These are phyloP conservation scores for Senna siamea DNA, from an alignment of 306 rosid species.

Conservation along the genomic window DNA sequence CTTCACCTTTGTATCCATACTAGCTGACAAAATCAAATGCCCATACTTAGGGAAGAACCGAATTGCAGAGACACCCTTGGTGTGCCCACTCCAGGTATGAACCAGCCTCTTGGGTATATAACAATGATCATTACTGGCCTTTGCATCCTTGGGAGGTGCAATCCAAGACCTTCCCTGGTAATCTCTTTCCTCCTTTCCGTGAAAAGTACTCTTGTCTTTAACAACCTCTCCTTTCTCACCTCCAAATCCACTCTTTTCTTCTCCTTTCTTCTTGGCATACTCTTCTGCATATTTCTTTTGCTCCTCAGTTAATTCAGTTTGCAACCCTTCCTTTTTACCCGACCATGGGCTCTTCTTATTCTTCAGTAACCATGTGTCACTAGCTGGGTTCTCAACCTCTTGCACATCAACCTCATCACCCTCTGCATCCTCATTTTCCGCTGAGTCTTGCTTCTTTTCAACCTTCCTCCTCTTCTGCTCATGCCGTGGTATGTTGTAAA, in stretches of 20 bases:
- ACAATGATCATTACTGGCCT: conserved; percentile 86
- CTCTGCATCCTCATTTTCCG: conserved; percentile 30
- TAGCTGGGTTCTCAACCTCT: conserved; percentile 78
- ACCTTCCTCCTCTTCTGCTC: conserved; percentile 76
- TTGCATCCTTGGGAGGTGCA: conserved; percentile 89
- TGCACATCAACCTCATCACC: conserved; percentile 17
- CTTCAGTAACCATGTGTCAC: conserved; percentile 78
- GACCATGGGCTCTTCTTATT: conserved; percentile 96
- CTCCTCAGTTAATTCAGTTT: conserved; percentile 78
- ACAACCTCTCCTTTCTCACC: conserved; percentile 78
- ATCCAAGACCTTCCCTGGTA: conserved; percentile 99
- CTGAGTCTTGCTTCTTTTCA: conserved; percentile 56
- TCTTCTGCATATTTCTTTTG: conserved; percentile 93
- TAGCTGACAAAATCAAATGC: conserved; percentile 88
- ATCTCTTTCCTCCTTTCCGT: conserved; percentile 93
- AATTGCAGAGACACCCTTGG: conserved; percentile 92
- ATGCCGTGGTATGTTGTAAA: conserved; percentile 76
- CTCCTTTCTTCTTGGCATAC: conserved; percentile 95
- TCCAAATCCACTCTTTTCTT: conserved; percentile 69
- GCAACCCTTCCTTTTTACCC: conserved; percentile 85
- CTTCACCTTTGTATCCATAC: conserved; percentile 94
- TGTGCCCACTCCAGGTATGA: conserved; percentile 99
- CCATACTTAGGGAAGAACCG: conserved; percentile 89
- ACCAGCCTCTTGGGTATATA: conserved; percentile 95
- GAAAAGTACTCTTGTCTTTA: conserved; percentile 84